Evolutionary conservation across 257 asterid species (phyloP), one percentile per base, ranked within the genome.

Genomic region (Paulownia fortunei): DNA sequence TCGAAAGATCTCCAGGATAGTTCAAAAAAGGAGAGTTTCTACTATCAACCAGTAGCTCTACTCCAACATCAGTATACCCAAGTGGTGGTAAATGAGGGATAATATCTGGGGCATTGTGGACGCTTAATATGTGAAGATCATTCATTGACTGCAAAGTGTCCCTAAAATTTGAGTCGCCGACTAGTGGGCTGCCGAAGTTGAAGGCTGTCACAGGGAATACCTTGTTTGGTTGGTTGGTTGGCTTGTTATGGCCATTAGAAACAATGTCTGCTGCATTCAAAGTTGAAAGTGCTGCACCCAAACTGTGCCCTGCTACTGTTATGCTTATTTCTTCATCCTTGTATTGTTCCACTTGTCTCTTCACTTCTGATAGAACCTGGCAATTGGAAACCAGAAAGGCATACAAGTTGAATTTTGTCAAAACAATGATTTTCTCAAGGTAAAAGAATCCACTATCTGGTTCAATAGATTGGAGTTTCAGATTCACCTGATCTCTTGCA

Each of bases 231-330:
- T 30, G 36, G 47, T 21, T 62, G 30, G 18, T 39, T 2, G 74
- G 55, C 23, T 59, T 80, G 92, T 84, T 89, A 60, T 64, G 7
- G 26, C 86, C 85, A 11, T 90, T 83, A 23, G 74, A 46, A 2
- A 78, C 89, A 0, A 92, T 87, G 82, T 92, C 96, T 2, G 67
- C 89, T n/a, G 94, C 94, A 34, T 69, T 88, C 42, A 92, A 2
- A 0, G 86, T 82, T 16, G 91, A 77, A 19, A 90, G 74, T 21
- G 96, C 89, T 12, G 86, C 91, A 7, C 96, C 97, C 76, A 92
- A 64, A 64, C 94, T 90, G 76, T 90, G 94, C 18, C 97, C 97
- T 13, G 92, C 47, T 66, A 88, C 36, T 0, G 97, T 88, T 76
- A 90, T 88, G 87, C 89, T 92, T 34, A 85, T 69, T 37, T 90